These are phyloP conservation scores for Hericium rajendrae DNA, from an alignment of 768 basidiomycete genomes.

Conservation along the genomic window DNA sequence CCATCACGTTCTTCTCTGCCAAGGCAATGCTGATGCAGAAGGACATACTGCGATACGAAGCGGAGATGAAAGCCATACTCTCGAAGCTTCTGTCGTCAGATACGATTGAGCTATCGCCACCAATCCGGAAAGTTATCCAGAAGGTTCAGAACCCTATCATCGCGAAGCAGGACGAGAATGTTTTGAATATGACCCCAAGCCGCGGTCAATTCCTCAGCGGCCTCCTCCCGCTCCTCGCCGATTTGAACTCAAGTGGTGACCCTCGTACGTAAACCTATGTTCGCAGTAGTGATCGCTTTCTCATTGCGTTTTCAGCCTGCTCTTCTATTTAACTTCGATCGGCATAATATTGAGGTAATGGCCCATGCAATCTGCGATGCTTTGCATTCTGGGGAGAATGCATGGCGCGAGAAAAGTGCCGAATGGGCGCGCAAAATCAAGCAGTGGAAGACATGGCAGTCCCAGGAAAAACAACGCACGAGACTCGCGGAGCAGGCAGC, in stretches of 20 bases:
- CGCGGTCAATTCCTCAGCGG: constrained; percentile 27
- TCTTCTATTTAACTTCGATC: constrained; percentile 59
- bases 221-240: constrained; percentile 43
- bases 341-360: constrained; percentile 48
- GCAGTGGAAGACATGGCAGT: constrained; percentile 42
- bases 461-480: constrained; percentile 37
- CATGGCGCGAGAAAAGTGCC: constrained; percentile 37
- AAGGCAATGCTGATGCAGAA: constrained; percentile 40
- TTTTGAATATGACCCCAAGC: constrained; percentile 26
- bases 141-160: constrained; percentile 32
- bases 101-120: constrained; percentile 22
- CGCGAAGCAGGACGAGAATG: constrained; percentile 10
- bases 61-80: constrained; percentile 36
- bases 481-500: constrained; percentile 30
- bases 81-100: constrained; percentile 28
- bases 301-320: constrained; percentile 37
- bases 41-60: constrained; percentile 53
- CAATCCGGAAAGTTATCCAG: constrained; percentile 30
- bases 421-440: constrained; percentile 42
- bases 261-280: constrained; percentile 33
- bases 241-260: constrained; percentile 43
- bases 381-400: constrained; percentile 34
- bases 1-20: constrained; percentile 34
- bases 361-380: constrained; percentile 26
- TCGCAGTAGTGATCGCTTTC: not conserved